Percentiles rank a stretch among this genome's conserved stretches.
These are phyloP conservation scores for Galerina sulciceps DNA, from an alignment of 768 basidiomycete species.

Conservation along the genomic window DNA sequence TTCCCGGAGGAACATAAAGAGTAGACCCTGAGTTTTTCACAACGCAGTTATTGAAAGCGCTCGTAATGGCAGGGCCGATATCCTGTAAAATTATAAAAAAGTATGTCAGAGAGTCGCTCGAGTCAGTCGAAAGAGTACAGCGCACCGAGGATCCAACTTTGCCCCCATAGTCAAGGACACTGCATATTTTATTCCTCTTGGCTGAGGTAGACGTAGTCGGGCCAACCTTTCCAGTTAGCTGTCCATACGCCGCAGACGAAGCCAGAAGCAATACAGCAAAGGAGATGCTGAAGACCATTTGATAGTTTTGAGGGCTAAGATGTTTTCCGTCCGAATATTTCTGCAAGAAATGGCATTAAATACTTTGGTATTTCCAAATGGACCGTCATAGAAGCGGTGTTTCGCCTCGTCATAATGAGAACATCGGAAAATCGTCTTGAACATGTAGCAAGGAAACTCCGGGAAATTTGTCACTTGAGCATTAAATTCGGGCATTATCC, in stretches of 20 bases:
- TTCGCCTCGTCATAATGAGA: no score
- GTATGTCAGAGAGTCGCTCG: not conserved
- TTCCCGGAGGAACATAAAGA: constrained; percentile 1
- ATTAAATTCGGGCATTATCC: no score
- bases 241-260: not conserved
- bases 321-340: not conserved
- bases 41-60: constrained; percentile 1
- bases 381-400: no score
- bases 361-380: not conserved
- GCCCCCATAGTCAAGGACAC: constrained; percentile 2
- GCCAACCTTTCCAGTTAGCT: not conserved
- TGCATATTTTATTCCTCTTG: not conserved
- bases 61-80: constrained; percentile 1
- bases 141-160: constrained; percentile 1
- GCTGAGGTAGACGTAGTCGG: not conserved
- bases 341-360: not conserved
- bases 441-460: no score
- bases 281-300: not conserved
- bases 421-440: no score
- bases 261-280: not conserved
- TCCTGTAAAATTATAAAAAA: not conserved
- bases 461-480: no score
- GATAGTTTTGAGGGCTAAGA: not conserved
- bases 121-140: no score
- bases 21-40: not conserved